Base-by-base conservation (phyloP, 345 rosid species). In the Populus nigra region DNA sequence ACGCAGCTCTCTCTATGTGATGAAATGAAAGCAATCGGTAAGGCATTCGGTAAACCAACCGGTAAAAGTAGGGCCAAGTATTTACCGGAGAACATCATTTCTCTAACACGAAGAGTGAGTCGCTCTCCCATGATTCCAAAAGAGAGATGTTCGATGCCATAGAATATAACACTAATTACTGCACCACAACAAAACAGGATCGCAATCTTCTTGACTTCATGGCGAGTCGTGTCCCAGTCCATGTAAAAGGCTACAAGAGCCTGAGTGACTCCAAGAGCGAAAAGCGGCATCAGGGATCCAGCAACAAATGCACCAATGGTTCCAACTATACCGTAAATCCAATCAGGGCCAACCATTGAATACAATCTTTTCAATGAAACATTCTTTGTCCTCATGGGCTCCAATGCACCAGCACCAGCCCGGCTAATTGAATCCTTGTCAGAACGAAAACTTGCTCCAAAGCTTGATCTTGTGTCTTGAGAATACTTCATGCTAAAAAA, bases 271-370 rank as follows among this genome's bases (percentile, higher is more conserved):
- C 99, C 99, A 69, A 95, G 94, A 7, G 99, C 99, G 36, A 95
- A 95, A 59, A 95, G 92, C 5, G 99, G 99, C 99, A 93, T 92
- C 83, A 87, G 92, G 35, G 99, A 88, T 85, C 99, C 99, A 25
- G 96, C 91, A 49, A 90, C 80, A 3, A 95, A 85, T 29, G 96
- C 98, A 66, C 90, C 78, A 31, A 92, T 41, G 68, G 89, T 91
- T 47, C 99, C 99, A 50, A 82, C 76, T 20, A 91, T 38, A n/a
- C 93, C 99, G 57, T 90, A 93, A 45, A 74, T 81, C 98, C 99
- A 95, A 82, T 95, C 98, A 23, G 97, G 99, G 2, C 86, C 83
- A 22, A 91, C 78, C 98, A 95, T 93, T 59, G 97, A 83, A 80
- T 92, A 96, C 35, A 93, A 77, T 85, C 91, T 92, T 80, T 80